These are phyloP conservation scores for Ascochyta clinopodiicola DNA, from an alignment of 2,329 filamentous ascomycete species.

Conservation along the genomic window DNA sequence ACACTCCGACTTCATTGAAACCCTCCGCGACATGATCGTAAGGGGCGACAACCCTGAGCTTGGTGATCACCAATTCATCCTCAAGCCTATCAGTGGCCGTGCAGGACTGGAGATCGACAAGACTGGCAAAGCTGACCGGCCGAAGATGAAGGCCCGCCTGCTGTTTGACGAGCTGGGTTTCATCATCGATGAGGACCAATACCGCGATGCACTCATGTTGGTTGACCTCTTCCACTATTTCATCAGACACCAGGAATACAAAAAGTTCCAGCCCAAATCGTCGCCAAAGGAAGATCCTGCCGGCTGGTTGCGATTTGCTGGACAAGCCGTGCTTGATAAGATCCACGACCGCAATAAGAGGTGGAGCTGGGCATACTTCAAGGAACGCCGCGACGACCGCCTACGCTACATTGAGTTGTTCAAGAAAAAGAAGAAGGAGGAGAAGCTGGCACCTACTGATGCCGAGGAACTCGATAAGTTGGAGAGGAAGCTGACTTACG, in stretches of 20 bases:
- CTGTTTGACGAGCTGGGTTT: conserved; percentile 98
- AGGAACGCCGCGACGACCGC: conserved; percentile 88
- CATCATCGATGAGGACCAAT: conserved; percentile 96
- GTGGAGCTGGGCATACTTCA: conserved; percentile 97
- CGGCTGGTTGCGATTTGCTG: conserved; percentile 92
- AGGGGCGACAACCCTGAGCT: conserved; percentile 65
- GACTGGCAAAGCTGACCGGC: conserved; percentile 76
- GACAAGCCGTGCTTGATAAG: conserved; percentile 84
- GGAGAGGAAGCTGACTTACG: conserved; percentile 88
- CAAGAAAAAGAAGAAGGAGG: conserved; percentile 84
- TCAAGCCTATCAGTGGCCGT: conserved; percentile 94
- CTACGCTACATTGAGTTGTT: conserved; percentile 90
- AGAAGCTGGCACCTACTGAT: conserved; percentile 72
- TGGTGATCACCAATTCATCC: conserved; percentile 83
- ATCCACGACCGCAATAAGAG: conserved; percentile 92
- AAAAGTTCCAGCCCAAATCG: conserved; percentile 85
- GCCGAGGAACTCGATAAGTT: conserved; percentile 74
- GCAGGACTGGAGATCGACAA: conserved; percentile 96
- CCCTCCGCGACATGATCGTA: conserved; percentile 81
- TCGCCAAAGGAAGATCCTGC: conserved; percentile 86
- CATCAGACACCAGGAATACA: conserved; percentile 96
- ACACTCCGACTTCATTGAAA: conserved; percentile 78
- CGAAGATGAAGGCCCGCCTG: conserved; percentile 88
- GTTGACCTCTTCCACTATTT: conserved; percentile 99
- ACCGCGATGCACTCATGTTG: conserved; percentile 96